Conservation (phyloP, 2,329 filamentous ascomycete genomes). For the Neofusicoccum sp. region DNA sequence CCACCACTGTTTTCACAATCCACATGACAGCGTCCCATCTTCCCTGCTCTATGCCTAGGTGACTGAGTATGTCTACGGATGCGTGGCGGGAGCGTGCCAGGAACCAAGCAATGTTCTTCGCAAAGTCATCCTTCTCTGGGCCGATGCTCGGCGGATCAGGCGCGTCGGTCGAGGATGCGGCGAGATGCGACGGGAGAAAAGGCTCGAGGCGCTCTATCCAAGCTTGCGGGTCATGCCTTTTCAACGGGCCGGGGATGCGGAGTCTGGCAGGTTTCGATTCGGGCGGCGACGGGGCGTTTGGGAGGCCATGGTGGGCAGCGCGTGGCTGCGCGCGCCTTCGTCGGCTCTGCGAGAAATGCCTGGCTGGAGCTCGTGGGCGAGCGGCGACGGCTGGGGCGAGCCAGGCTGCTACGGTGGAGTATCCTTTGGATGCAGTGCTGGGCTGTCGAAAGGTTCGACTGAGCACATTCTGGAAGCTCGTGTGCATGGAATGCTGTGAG, state of each 20-base stretch:
- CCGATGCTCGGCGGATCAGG: slow-evolving; percentile 21
- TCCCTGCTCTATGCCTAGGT: slow-evolving; percentile 39
- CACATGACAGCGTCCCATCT: slow-evolving; percentile 47
- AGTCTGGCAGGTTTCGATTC: not conserved
- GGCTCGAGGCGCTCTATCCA: slow-evolving; percentile 38
- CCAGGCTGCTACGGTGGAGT: slow-evolving; percentile 32
- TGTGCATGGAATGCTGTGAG: slow-evolving; percentile 36
- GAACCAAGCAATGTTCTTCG: slow-evolving; percentile 26
- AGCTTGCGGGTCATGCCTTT: slow-evolving; percentile 25
- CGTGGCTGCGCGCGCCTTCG: slow-evolving; percentile 19
- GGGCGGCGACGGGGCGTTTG: not conserved
- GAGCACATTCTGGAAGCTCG: slow-evolving; percentile 37
- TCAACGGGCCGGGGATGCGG: not conserved
- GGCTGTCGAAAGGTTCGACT: slow-evolving; percentile 35
- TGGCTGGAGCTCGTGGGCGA: slow-evolving; percentile 23
- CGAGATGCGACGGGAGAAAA: slow-evolving; percentile 37
- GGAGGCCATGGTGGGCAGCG: not conserved
- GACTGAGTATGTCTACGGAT: slow-evolving; percentile 36
- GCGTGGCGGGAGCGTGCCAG: slow-evolving; percentile 25
- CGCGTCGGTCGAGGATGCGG: slow-evolving; percentile 7
- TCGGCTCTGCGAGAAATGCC: slow-evolving; percentile 28
- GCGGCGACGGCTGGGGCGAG: slow-evolving; percentile 31
- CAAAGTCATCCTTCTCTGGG: slow-evolving; percentile 15
- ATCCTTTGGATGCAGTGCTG: slow-evolving; percentile 23
- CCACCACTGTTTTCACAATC: slow-evolving; percentile 44